Conservation (phyloP, 257 asterid genomes). For the Salvia hispanica region DNA sequence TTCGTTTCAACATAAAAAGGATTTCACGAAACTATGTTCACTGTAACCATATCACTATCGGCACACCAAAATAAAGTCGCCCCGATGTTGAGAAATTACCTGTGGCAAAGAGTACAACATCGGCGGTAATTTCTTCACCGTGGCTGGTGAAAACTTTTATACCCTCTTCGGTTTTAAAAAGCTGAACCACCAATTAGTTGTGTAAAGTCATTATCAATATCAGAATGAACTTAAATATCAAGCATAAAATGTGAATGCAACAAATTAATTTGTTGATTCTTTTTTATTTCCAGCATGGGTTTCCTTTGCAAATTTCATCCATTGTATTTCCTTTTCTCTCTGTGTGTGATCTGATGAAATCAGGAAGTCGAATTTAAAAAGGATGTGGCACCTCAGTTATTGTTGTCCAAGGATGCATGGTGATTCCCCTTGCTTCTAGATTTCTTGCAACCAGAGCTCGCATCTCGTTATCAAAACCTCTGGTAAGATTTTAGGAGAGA, state of each 20-base stretch:
- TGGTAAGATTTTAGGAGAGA: constrained; percentile 29
- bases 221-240: constrained; percentile 4
- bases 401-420: constrained; percentile 77
- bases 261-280: background rate
- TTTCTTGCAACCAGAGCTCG: constrained; percentile 90
- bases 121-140: constrained; percentile 82
- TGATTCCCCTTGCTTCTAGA: constrained; percentile 94
- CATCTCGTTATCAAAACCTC: constrained; percentile 99
- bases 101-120: constrained; percentile 95
- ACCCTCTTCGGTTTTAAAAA: constrained; percentile 76
- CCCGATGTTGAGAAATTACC: constrained; percentile 51
- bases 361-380: constrained; percentile 4
- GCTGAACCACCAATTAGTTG: constrained; percentile 49
- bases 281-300: background rate
- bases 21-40: background rate
- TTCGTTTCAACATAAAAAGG: background rate
- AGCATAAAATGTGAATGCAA: constrained; percentile 13
- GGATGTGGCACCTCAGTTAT: constrained; percentile 68
- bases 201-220: constrained; percentile 17
- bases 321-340: background rate
- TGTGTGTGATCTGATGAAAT: constrained; percentile 7
- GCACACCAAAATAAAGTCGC: background rate
- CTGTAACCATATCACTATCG: background rate
- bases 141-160: constrained; percentile 72
- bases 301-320: background rate